These are phyloP conservation scores for Plantago lanceolata DNA, from an alignment of 305 asterid genomes.

Conservation along the genomic window DNA sequence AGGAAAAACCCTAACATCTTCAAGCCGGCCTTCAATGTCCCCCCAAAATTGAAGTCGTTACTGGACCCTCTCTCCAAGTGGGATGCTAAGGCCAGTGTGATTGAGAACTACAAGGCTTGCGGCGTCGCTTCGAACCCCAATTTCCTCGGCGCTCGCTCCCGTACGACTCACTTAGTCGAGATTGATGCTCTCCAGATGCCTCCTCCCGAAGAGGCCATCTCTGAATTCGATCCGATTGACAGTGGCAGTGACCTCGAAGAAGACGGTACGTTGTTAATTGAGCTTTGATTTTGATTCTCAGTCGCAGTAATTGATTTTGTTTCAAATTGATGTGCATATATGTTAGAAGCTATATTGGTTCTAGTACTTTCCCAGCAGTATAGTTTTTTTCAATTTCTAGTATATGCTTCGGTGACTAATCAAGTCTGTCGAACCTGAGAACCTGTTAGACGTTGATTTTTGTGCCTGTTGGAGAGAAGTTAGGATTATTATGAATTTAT, in stretches of 20 bases:
- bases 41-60: slow-evolving; percentile 67
- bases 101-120: slow-evolving; percentile 82
- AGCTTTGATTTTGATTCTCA: too few species aligned
- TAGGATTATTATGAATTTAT: too few species aligned
- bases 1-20: slow-evolving; percentile 64
- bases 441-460: too few species aligned
- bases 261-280: slow-evolving; percentile 53
- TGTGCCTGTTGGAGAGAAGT: too few species aligned
- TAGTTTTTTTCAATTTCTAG: too few species aligned
- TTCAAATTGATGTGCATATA: too few species aligned
- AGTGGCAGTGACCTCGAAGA: slow-evolving; percentile 94
- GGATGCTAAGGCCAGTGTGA: slow-evolving; percentile 83
- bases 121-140: slow-evolving; percentile 93
- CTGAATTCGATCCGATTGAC: slow-evolving; percentile 58
- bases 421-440: too few species aligned
- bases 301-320: too few species aligned
- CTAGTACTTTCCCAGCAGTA: too few species aligned
- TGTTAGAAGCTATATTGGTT: too few species aligned
- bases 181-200: slow-evolving; percentile 71
- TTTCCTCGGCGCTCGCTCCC: slow-evolving; percentile 75
- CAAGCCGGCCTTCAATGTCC: slow-evolving; percentile 89
- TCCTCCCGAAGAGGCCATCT: slow-evolving; percentile 31
- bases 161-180: slow-evolving; percentile 67
- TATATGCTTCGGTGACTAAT: too few species aligned
- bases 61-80: slow-evolving; percentile 58